These are phyloP conservation scores for Geopyxis carbonaria DNA, from an alignment of 495 filamentous ascomycete species.

Conservation along the genomic window DNA sequence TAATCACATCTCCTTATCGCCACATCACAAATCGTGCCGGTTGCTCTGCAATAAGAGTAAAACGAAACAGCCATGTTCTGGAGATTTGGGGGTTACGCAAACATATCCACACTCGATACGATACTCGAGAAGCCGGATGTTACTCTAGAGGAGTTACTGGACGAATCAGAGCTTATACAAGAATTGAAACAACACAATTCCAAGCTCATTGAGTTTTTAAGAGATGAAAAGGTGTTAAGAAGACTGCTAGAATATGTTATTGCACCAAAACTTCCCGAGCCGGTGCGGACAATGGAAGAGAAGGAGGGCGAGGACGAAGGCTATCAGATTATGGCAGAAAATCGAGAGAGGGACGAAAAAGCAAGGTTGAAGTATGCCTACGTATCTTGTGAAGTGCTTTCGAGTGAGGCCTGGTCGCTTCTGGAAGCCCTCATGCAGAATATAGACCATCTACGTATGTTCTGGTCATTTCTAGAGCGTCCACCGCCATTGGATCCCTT, in stretches of 20 bases:
- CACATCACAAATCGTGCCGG: too few relatives aligned
- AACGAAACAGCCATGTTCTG: conserved; percentile 73
- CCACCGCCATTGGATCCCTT: conserved; percentile 70
- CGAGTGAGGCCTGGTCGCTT: conserved; percentile 93
- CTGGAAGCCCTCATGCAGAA: conserved; percentile 82
- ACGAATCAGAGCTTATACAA: conserved; percentile 89
- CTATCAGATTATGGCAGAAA: conserved; percentile 30
- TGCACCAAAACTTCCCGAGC: conserved; percentile 38
- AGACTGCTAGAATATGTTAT: conserved; percentile 81
- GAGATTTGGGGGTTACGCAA: conserved; percentile 96
- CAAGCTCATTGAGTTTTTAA: conserved; percentile 89
- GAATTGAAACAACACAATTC: conserved; percentile 96
- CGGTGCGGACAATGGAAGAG: conserved; percentile 14
- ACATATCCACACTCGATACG: conserved; percentile 85
- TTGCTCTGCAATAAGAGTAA: too few relatives aligned
- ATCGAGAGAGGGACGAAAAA: conserved; percentile 65
- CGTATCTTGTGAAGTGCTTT: conserved; percentile 79
- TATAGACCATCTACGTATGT: conserved; percentile 52
- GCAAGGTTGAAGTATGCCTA: conserved; percentile 79
- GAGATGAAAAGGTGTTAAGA: conserved; percentile 72
- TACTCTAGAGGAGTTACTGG: conserved; percentile 83
- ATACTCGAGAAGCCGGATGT: conserved; percentile 92
- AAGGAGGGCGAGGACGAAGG: conserved; percentile 44
- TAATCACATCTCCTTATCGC: too few relatives aligned
- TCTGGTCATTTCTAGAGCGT: conserved; percentile 79